Evolutionary conservation across 1,139 yeast genomes (phyloP), one percentile per base, ranked within the genome.

Genomic region (Pichiaceae sp.): DNA sequence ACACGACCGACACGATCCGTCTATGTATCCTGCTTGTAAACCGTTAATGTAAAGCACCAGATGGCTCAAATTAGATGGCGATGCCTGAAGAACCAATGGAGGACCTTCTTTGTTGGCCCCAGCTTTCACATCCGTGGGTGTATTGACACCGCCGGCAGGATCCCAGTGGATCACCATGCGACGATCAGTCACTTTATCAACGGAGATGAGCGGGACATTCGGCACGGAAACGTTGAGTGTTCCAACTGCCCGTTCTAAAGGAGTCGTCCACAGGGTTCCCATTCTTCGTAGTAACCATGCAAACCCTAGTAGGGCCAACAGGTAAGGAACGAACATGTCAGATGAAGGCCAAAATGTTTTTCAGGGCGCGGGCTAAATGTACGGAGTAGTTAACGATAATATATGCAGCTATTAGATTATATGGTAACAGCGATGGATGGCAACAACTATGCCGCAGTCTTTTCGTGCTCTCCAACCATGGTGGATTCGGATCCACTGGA

Each of bases 111-210:
- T 17, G 9, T 26, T 27, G 16, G 28, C 14, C 8, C 38, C 41
- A 25, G 34, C 36, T 25, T 26, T 21, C 16, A 12, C 18, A 11
- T 31, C 21, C 28, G 7, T 21, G 7, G 7, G 9, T 7, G 7
- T 11, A 21, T 33, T 18, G 23, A 30, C 31, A 26, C 33, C 23
- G 15, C 11, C 17, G 11, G 15, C 40, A 40, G 30, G 36, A 26
- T 72, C 72, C 86, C 85, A 78, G 46, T 77, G 82, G 19, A 78
- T 44, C 5, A 69, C 64, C 17, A 78, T 66, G 4, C 70, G 57
- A 14, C 63, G 58, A 27, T 64, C 59, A 0, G 78, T 65, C 31
- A 78, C 68, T 41, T 66, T 65, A 45, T 75, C 81, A 9, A 78
- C 65, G 3, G 79, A 71, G 6, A 77, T 65, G 37, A 66, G 61